Percentiles rank a stretch among this genome's conserved stretches.
Evolutionary conservation across 1,284 basidiomycete species (phyloP).

Genomic region (Papiliotrema laurentii): DNA sequence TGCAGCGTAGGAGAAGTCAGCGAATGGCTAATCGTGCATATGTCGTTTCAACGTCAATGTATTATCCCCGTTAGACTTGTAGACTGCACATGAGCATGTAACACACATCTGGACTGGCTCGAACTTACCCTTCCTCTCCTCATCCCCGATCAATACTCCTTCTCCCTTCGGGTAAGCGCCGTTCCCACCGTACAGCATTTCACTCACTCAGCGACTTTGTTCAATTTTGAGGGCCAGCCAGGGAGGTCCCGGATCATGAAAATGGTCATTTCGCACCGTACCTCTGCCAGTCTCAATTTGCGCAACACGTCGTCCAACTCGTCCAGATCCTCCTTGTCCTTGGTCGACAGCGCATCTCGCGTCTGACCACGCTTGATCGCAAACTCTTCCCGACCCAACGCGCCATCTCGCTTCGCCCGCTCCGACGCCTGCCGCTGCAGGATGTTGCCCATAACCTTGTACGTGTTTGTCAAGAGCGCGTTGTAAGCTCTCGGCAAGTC

Average conservation of each 20-base stretch:
- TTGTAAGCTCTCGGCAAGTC: constrained; percentile 76
- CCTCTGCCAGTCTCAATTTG: constrained; percentile 68
- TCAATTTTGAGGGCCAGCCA: constrained; percentile 29
- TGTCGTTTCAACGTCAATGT: neutral
- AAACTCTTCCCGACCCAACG: constrained; percentile 73
- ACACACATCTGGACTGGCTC: neutral
- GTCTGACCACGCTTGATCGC: constrained; percentile 58
- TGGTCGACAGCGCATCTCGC: constrained; percentile 27
- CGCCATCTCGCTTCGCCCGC: constrained; percentile 59
- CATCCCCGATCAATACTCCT: neutral
- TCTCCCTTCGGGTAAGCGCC: neutral
- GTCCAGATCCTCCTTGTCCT: constrained; percentile 44
- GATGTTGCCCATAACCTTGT: constrained; percentile 85
- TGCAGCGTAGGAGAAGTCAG: too few species aligned
- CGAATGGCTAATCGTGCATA: too few species aligned
- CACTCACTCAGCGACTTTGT: neutral
- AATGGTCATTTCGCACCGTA: constrained; percentile 74
- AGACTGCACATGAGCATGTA: neutral
- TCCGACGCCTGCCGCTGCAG: constrained; percentile 66
- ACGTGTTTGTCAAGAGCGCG: constrained; percentile 66
- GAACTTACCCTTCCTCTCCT: neutral
- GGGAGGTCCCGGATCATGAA: constrained; percentile 76
- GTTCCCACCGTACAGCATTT: neutral
- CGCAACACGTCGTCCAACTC: constrained; percentile 51
- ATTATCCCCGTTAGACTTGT: neutral